Evolutionary conservation across 2,329 filamentous ascomycete genomes (phyloP).

Genomic region (Alternaria longipes): DNA sequence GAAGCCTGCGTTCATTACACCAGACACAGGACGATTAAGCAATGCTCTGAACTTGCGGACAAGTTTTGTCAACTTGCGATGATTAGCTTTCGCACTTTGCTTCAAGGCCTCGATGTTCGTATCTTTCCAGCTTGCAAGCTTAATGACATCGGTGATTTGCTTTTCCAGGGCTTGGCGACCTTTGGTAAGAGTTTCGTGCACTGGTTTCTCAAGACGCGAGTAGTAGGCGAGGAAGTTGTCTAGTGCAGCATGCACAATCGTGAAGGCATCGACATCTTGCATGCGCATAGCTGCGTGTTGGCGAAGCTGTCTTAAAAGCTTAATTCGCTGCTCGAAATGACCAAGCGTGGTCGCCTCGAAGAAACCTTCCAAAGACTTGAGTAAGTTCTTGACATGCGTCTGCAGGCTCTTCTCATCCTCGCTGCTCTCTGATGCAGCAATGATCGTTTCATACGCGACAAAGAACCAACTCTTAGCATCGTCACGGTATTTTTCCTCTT

Average conservation of each 20-base stretch:
- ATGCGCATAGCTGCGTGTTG: slow-evolving; percentile 71
- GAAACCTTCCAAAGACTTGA: slow-evolving; percentile 81
- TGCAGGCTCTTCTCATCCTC: slow-evolving; percentile 66
- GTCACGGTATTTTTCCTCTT: slow-evolving; percentile 76
- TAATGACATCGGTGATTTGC: slow-evolving; percentile 89
- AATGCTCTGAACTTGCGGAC: slow-evolving; percentile 88
- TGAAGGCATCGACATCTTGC: slow-evolving; percentile 60
- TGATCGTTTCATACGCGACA: slow-evolving; percentile 87
- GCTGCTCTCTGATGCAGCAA: slow-evolving; percentile 77
- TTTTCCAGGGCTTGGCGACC: slow-evolving; percentile 84
- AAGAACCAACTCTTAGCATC: slow-evolving; percentile 96
- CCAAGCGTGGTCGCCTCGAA: slow-evolving; percentile 81
- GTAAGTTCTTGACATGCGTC: slow-evolving; percentile 71
- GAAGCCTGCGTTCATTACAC: slow-evolving; percentile 57
- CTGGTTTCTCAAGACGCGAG: slow-evolving; percentile 71
- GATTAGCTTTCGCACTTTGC: slow-evolving; percentile 89
- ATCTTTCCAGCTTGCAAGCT: slow-evolving; percentile 97
- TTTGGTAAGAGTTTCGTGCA: slow-evolving; percentile 70
- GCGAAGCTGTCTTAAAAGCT: slow-evolving; percentile 69
- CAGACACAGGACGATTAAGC: slow-evolving; percentile 77
- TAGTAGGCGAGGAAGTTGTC: slow-evolving; percentile 82
- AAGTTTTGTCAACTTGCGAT: slow-evolving; percentile 89
- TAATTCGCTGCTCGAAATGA: slow-evolving; percentile 78
- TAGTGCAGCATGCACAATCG: slow-evolving; percentile 70
- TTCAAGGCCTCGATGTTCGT: slow-evolving; percentile 90